Conservation (phyloP, 2,329 filamentous ascomycete species). For the Diaporthe ampelina region DNA sequence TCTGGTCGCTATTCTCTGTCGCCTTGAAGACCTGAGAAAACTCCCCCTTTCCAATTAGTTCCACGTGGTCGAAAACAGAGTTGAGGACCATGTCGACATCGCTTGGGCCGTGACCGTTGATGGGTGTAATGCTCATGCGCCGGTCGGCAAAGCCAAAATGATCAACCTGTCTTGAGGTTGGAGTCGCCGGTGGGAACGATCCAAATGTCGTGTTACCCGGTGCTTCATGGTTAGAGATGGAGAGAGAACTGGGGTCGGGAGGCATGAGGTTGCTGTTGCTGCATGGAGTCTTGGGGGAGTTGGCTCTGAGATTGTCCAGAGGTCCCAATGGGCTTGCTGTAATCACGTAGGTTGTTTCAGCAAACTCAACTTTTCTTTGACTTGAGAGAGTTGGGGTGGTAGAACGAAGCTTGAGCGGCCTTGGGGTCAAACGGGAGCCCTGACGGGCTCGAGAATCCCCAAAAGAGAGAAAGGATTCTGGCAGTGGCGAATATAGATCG, state of each 20-base stretch:
- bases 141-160: constrained; percentile 68
- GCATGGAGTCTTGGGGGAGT: constrained; percentile 82
- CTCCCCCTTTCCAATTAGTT: constrained; percentile 86
- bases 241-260: constrained; percentile 85
- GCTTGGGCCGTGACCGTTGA: constrained; percentile 77
- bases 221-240: constrained; percentile 74
- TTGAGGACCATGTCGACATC: constrained; percentile 83
- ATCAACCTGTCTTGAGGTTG: constrained; percentile 75
- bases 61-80: constrained; percentile 84
- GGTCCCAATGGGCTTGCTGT: constrained; percentile 74
- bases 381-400: constrained; percentile 46
- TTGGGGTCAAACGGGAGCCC: constrained; percentile 50
- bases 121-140: constrained; percentile 75
- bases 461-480: constrained; percentile 55
- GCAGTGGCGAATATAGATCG: constrained; percentile 46
- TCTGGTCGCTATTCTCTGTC: constrained; percentile 52
- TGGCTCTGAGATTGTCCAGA: constrained; percentile 62
- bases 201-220: constrained; percentile 36
- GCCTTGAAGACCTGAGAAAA: constrained; percentile 95
- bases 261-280: constrained; percentile 74
- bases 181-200: constrained; percentile 80
- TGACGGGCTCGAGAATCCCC: constrained; percentile 52
- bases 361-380: constrained; percentile 55
- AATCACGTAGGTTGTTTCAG: constrained; percentile 66
- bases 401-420: constrained; percentile 45